Conservation (phyloP, 371 early-diverging fungal genomes). For the Mortierella sp. region DNA sequence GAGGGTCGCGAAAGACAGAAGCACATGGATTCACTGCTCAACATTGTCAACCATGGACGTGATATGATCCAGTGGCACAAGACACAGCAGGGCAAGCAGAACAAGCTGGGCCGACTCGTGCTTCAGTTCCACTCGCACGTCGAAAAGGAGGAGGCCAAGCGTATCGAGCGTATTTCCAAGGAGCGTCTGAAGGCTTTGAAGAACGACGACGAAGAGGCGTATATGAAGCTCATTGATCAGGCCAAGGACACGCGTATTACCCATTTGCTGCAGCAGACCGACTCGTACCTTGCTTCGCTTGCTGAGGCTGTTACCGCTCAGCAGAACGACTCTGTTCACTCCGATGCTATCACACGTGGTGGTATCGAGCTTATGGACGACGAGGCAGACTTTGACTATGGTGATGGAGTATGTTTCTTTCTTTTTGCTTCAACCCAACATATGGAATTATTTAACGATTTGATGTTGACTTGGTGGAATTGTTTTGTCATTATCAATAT, state of each 20-base stretch:
- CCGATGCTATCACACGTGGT: conserved; percentile 59
- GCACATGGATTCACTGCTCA: conserved; percentile 82
- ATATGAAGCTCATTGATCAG: conserved; percentile 93
- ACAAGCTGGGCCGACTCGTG: conserved; percentile 84
- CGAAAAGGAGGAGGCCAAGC: conserved; percentile 93
- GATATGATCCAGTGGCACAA: conserved; percentile 82
- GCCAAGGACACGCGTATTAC: conserved; percentile 96
- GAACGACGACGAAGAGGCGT: conserved; percentile 96
- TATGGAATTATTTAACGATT: not conserved
- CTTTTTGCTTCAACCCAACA: not conserved
- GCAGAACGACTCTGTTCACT: conserved; percentile 74
- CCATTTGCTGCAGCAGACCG: conserved; percentile 90
- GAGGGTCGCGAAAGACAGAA: conserved; percentile 89
- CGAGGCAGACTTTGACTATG: conserved; percentile 73
- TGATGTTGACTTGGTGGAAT: not conserved
- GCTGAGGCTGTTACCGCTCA: conserved; percentile 86
- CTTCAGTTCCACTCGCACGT: conserved; percentile 83
- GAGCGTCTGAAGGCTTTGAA: conserved; percentile 96
- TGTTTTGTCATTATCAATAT: not conserved
- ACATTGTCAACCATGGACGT: conserved; percentile 82
- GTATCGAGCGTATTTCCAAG: conserved; percentile 83
- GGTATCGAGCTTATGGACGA: conserved; percentile 63
- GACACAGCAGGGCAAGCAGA: conserved; percentile 73
- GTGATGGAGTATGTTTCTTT: conserved; percentile 29
- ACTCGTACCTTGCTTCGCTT: conserved; percentile 85